A percentile compares a stretch with the other conserved stretches of the same genome.
Conservation (phyloP, 2,329 filamentous ascomycete genomes). For the Penicillium sp. region DNA sequence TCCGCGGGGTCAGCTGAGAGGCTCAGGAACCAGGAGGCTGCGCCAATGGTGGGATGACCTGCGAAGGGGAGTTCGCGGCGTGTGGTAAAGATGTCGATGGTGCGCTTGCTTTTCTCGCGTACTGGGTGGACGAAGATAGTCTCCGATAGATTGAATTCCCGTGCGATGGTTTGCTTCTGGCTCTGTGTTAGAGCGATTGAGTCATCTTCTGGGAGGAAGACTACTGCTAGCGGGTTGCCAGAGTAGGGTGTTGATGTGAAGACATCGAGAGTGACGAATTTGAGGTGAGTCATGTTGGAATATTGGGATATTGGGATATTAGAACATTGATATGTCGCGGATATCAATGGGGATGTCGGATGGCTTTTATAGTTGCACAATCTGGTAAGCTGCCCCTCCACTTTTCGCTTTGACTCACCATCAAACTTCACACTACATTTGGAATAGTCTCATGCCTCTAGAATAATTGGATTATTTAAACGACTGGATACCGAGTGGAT, state of each 20-base stretch:
- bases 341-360: background rate
- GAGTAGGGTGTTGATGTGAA: constrained; percentile 44
- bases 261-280: constrained; percentile 44
- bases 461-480: background rate
- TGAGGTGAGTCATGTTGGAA: constrained; percentile 28
- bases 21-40: constrained; percentile 49
- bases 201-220: constrained; percentile 43
- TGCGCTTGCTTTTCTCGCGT: constrained; percentile 18
- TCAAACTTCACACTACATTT: background rate
- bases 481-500: background rate
- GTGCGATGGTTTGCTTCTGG: constrained; percentile 55
- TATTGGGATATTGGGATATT: background rate
- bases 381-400: background rate
- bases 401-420: constrained; percentile 4
- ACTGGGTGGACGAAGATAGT: constrained; percentile 54
- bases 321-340: background rate
- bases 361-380: background rate
- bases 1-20: constrained; percentile 22
- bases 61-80: constrained; percentile 56
- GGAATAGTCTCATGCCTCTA: background rate
- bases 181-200: constrained; percentile 43
- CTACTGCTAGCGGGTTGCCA: constrained; percentile 59
- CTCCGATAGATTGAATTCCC: constrained; percentile 60
- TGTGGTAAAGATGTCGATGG: constrained; percentile 57
- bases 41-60: constrained; percentile 59